Base-by-base conservation (phyloP, 2,329 filamentous ascomycete genomes). In the Aspergillus sp. region DNA sequence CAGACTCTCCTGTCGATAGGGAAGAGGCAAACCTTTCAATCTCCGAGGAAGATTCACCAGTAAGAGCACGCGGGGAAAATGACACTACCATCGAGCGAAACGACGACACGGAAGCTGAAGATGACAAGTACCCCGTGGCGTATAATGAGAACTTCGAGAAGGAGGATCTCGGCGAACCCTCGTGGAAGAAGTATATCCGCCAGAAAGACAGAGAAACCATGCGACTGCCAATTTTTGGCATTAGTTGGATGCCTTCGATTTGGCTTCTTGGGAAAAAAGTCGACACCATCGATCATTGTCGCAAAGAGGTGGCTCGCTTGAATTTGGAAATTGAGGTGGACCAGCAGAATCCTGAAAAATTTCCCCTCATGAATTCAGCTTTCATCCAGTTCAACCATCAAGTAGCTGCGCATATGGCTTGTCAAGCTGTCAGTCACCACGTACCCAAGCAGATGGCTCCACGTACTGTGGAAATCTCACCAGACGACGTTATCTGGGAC, bases 351-450 rank as follows among this genome's bases (percentile, higher is more conserved):
- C 89, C 90, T 0, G 93, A 97, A 64, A 86, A 88, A 4, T 98
- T 91, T 61, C 93, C 93, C 0, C 77, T 93, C 47, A 96, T 97
- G 92, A 96, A 90, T 68, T 96, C 93, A 1, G 95, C 95, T 0
- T 99, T 99, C 66, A 92, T 99, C 60, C 95, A 99, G 71, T 99
- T 99, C 81, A 96, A 99, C 69, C 89, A 97, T 69, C 95, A 99
- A 71, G 90, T 97, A 2, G 93, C 93, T 5, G 95, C 95, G 0
- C 95, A 99, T 68, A 98, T 99, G 95, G 95, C 93, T 57, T 97
- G 92, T 71, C 95, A 99, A 72, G 87, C 91, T 48, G 83, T 96
- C 45, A 92, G 89, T 39, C 92, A 98, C 71, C 95, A 99, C 67
- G 75, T 96, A 1, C 95, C 95, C 1, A 90, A 90, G 66, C 90